These are phyloP conservation scores for Sorghum bicolor DNA, from an alignment of 176 grass and related monocot genomes.

Conservation along the genomic window Sorghum_bicolor_NCBIv3 NC_012875.2:57968501-57969000, in stretches of 20 bases:
- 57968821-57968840: slow-evolving; percentile 24
- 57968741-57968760: background rate
- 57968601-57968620: background rate
- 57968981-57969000: slow-evolving; percentile 1
- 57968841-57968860: slow-evolving; percentile 27
- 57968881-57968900: background rate
- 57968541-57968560: too few species aligned
- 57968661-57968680: background rate
- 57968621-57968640: too few species aligned
- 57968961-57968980: background rate
- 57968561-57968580: too few species aligned
- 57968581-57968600: too few species aligned
- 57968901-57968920: background rate
- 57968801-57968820: slow-evolving; percentile 63
- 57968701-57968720: background rate
- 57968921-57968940: background rate
- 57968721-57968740: too few species aligned
- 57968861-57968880: slow-evolving; percentile 68
- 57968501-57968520: too few species aligned
- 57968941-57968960: background rate
- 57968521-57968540: too few species aligned
- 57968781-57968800: background rate
- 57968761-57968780: background rate
- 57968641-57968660: too few species aligned
- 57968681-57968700: background rate